Evolutionary conservation across 164 flowering plant genomes (phyloP).

Genomic region (Houttuynia cordata): DNA sequence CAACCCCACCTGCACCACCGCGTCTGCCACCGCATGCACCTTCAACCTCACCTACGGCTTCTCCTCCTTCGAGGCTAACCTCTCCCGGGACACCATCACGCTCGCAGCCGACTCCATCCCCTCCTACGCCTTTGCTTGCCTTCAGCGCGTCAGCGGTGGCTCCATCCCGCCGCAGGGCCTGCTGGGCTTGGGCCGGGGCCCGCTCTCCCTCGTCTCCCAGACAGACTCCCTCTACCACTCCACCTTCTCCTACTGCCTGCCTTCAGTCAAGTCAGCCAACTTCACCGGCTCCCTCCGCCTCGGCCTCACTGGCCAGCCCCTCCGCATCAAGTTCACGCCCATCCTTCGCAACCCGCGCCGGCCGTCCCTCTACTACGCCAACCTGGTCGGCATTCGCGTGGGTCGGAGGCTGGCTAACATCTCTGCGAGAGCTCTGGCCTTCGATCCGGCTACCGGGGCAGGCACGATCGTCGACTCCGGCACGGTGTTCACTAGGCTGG

Average conservation of each 20-base stretch:
- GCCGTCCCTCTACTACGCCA: slow-evolving; percentile 75
- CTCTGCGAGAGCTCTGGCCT: slow-evolving; percentile 52
- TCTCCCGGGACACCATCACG: slow-evolving; percentile 50
- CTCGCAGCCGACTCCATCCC: slow-evolving; percentile 53
- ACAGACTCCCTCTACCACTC: slow-evolving; percentile 50
- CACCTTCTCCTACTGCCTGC: slow-evolving; percentile 91
- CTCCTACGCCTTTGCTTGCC: slow-evolving; percentile 68
- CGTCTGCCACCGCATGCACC: slow-evolving; percentile 18
- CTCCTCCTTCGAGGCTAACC: slow-evolving; percentile 47
- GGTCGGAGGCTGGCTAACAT: slow-evolving; percentile 46
- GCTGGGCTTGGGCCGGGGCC: slow-evolving; percentile 81
- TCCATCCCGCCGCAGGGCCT: slow-evolving; percentile 77
- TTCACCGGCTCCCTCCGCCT: slow-evolving; percentile 71
- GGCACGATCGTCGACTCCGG: slow-evolving; percentile 91
- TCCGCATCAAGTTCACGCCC: slow-evolving; percentile 58
- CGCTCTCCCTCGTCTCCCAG: slow-evolving; percentile 63
- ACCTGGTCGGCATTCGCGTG: slow-evolving; percentile 48
- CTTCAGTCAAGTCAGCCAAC: slow-evolving; percentile 49
- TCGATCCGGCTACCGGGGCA: slow-evolving; percentile 68
- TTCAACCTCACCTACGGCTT: slow-evolving; percentile 74
- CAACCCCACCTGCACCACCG: slow-evolving; percentile 40
- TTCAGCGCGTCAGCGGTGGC: slow-evolving; percentile 40
- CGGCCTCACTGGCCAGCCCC: slow-evolving; percentile 70
- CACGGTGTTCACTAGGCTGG: slow-evolving; percentile 39
- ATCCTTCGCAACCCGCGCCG: slow-evolving; percentile 68